Conservation (phyloP, 148 eudicot species). For the Salicornia ramosissima region DNA sequence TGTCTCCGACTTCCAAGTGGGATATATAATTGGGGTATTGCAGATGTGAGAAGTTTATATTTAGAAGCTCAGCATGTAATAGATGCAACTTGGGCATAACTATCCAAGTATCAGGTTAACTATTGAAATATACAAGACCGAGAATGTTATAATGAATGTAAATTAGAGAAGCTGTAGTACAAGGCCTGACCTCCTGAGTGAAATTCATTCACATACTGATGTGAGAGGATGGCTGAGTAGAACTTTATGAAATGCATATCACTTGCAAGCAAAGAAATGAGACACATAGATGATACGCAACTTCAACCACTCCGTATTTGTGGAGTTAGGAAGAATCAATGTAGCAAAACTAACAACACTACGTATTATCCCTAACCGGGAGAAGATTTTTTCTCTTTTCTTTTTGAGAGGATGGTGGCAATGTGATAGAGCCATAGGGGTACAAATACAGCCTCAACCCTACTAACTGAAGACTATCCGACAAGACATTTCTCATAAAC, state of each 20-base stretch:
- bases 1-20: background rate
- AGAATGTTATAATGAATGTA: background rate
- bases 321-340: background rate
- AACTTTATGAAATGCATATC: background rate
- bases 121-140: background rate
- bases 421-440: too few relatives aligned
- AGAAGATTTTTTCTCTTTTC: too few relatives aligned
- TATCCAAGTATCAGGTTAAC: background rate
- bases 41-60: background rate
- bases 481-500: background rate
- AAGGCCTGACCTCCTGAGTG: background rate
- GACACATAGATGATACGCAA: background rate
- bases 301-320: too few relatives aligned
- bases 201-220: background rate
- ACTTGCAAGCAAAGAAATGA: conserved; percentile 4
- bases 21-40: background rate
- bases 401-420: too few relatives aligned
- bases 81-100: background rate
- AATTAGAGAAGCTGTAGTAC: background rate
- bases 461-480: background rate
- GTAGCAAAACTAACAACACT: background rate
- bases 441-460: background rate
- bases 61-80: background rate
- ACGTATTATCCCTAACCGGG: background rate
- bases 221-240: background rate